Evolutionary conservation across 305 asterid genomes (phyloP).

Genomic region (Nicotiana rustica): DNA sequence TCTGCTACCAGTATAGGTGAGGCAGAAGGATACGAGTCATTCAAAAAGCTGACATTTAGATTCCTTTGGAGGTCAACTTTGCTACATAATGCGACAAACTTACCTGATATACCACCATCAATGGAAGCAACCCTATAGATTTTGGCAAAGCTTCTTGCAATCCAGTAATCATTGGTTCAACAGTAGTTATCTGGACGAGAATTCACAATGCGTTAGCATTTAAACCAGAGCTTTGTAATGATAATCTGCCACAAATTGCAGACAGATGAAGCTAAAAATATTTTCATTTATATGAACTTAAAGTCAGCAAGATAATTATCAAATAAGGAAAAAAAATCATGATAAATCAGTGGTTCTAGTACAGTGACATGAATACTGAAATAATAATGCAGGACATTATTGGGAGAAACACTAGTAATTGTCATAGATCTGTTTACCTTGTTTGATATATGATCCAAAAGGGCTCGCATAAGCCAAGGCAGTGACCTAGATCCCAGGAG

Average conservation of each 20-base stretch:
- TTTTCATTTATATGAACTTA: conserved; percentile 9
- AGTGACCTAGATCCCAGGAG: conserved; percentile 95
- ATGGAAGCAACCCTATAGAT: conserved; percentile 92
- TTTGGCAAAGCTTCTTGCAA: conserved; percentile 95
- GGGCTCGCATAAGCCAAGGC: conserved; percentile 98
- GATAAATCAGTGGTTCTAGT: conserved; percentile 17
- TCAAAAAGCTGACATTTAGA: neutral
- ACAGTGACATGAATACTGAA: conserved; percentile 16
- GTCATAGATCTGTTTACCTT: conserved; percentile 61
- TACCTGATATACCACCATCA: conserved; percentile 96
- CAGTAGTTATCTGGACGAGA: conserved; percentile 71
- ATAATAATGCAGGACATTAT: conserved; percentile 15
- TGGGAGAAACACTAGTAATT: neutral
- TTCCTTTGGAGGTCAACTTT: conserved; percentile 11
- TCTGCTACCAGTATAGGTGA: neutral
- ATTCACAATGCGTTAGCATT: conserved; percentile 36
- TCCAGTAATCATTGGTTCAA: conserved; percentile 88
- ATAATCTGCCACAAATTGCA: neutral
- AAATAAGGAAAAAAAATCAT: conserved; percentile 7
- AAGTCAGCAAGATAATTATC: neutral
- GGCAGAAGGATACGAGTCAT: neutral
- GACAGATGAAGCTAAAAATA: conserved; percentile 26
- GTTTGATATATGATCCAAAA: conserved; percentile 86
- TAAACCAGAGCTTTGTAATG: neutral
- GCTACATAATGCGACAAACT: conserved; percentile 27